Base-by-base conservation (phyloP, 1,284 basidiomycete genomes). In the Kwoniella shivajii region DNA sequence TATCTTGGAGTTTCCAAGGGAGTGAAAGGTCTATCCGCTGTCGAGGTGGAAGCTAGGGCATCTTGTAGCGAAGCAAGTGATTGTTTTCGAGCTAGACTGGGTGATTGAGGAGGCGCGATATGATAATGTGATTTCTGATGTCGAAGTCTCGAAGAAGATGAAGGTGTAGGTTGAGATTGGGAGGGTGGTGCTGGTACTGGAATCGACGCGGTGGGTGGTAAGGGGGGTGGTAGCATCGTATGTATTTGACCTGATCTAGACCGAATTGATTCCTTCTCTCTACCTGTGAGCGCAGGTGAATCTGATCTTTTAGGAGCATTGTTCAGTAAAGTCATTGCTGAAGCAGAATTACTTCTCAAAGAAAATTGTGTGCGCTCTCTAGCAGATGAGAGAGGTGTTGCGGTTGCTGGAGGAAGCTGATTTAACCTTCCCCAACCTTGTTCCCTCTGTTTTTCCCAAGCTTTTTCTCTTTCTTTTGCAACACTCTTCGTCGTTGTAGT, bases 111-210 rank as follows among this genome's bases (percentile, higher is more conserved):
- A 20, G 73, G 70, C 11, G 63, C 62, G 3, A 75, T 54, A 34
- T 72, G 69, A 34, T 71, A 69, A 50, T 74, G 65, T 18, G 73
- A 75, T 53, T 74, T 73, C 48, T 76, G 76, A 47, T 73, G 69
- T 2, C 75, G 67, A 4, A 78, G 60, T 27, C 73, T 59, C 0
- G 65, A 67, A 9, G 66, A 54, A 18, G 44, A 26, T 4, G 67
- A 64, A 3, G 68, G 54, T n/a, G 61, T 60, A 16, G 59, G 50
- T 29, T 33, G 44, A 41, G 37, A n/a, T 36, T 57, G 57, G 2
- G 60, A 38, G 1, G 61, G 52, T 22, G 60, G 57, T 14, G 54
- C 52, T 31, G 53, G 33, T 11, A 27, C 11, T 24, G 60, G 58
- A 2, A 58, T 38, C 1, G 63, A 54, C 7, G 61, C 54, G 18